phyloP scores from a whole-genome alignment of 768 basidiomycete genomes.

The Mycena kentingensis region DNA sequence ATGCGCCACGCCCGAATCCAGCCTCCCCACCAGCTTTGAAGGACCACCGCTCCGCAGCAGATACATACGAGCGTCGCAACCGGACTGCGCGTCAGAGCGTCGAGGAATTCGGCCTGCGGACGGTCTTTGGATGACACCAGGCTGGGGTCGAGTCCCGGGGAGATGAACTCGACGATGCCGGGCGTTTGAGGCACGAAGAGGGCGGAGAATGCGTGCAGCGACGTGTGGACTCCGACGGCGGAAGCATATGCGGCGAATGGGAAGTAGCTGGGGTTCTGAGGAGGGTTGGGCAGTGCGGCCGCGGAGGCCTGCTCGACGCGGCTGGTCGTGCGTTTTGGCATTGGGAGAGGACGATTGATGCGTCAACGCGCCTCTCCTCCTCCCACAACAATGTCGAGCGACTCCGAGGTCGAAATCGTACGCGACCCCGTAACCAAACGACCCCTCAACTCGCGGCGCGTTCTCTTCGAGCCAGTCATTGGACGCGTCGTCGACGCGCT shows the following conservation, averaged over 20 bases:
- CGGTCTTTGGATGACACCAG: slow-evolving; percentile 51
- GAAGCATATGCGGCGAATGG: slow-evolving; percentile 65
- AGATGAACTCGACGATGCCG: slow-evolving; percentile 42
- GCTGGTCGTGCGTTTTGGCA: neutral
- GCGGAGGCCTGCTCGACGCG: neutral
- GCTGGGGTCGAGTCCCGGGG: slow-evolving; percentile 31
- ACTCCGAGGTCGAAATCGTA: slow-evolving; percentile 9
- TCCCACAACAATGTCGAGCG: slow-evolving; percentile 17
- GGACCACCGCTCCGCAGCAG: slow-evolving; percentile 51
- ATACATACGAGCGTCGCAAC: slow-evolving; percentile 58
- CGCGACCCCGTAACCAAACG: slow-evolving; percentile 15
- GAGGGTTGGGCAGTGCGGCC: neutral
- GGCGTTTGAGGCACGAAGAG: slow-evolving; percentile 72
- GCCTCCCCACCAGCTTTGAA: slow-evolving; percentile 74
- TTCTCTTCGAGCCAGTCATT: slow-evolving; percentile 67
- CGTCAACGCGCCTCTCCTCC: no score
- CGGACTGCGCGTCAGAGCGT: slow-evolving; percentile 63
- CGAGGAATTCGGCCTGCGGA: slow-evolving; percentile 73
- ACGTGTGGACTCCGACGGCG: slow-evolving; percentile 65
- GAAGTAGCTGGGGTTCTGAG: slow-evolving; percentile 29
- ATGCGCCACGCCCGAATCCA: slow-evolving; percentile 65
- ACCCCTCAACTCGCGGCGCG: slow-evolving; percentile 34
- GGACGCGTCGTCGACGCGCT: slow-evolving; percentile 78
- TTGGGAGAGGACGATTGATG: neutral
- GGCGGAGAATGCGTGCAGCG: slow-evolving; percentile 64